Evolutionary conservation across 2,329 filamentous ascomycete genomes (phyloP).

Genomic region (Penicillium brevicompactum): DNA sequence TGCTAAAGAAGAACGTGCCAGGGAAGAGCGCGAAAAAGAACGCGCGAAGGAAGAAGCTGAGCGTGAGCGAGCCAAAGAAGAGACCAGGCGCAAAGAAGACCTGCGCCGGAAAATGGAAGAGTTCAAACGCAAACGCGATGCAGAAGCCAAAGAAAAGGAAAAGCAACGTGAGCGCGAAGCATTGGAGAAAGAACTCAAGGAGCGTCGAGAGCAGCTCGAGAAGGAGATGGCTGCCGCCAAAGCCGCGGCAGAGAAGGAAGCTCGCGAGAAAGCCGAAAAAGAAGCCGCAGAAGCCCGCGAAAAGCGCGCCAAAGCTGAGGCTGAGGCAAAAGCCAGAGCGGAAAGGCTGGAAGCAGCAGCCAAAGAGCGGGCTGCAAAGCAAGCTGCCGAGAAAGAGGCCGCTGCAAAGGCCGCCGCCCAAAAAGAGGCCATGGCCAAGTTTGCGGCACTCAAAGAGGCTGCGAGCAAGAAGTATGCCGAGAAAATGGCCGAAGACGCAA

Average conservation of each 20-base stretch:
- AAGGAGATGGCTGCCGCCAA: constrained; percentile 38
- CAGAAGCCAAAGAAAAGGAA: constrained; percentile 41
- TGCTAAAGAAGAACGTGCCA: constrained; percentile 29
- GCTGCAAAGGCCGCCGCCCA: constrained; percentile 40
- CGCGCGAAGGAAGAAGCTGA: constrained; percentile 24
- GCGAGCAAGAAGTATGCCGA: constrained; percentile 42
- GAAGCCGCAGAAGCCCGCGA: constrained; percentile 28
- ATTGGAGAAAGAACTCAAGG: constrained; percentile 42
- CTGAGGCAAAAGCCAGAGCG: constrained; percentile 33
- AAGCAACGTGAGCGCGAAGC: constrained; percentile 42
- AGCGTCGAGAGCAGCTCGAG: constrained; percentile 44
- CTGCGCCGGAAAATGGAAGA: constrained; percentile 42
- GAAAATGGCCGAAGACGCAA: constrained; percentile 39
- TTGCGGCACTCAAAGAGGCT: constrained; percentile 42
- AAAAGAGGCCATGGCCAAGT: constrained; percentile 42
- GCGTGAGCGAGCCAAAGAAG: constrained; percentile 34
- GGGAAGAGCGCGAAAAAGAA: constrained; percentile 1
- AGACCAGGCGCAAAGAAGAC: constrained; percentile 40
- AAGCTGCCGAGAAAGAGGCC: constrained; percentile 69
- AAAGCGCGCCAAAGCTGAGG: constrained; percentile 18
- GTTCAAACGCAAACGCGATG: constrained; percentile 39
- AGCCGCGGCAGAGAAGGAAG: constrained; percentile 37
- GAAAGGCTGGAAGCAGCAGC: constrained; percentile 36
- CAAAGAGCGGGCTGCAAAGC: constrained; percentile 37
- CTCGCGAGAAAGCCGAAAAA: constrained; percentile 36